phyloP scores from a whole-genome alignment of 176 grass and related monocot genomes.

The Otatea glauca region DNA sequence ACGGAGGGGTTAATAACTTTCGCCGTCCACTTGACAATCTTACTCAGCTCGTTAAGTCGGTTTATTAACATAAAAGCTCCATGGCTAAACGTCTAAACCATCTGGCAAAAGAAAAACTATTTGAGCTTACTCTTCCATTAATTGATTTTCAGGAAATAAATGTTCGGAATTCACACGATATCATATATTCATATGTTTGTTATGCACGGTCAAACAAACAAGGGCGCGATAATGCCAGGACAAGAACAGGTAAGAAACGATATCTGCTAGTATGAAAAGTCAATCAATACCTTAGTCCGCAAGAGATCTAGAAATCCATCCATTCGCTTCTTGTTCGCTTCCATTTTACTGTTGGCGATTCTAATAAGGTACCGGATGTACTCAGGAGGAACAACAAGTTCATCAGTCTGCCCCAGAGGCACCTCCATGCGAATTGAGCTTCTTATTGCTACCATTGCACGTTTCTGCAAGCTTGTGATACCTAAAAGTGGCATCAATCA shows the following conservation, averaged over 20 bases:
- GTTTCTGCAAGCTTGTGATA: conserved; percentile 80
- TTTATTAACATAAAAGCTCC: background rate
- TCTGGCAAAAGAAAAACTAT: conserved; percentile 20
- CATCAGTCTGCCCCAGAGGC: conserved; percentile 64
- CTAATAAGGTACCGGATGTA: conserved; percentile 75
- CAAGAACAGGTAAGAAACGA: background rate
- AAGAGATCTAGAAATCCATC: conserved; percentile 70
- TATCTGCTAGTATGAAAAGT: conserved; percentile 11
- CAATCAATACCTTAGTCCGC: conserved; percentile 54
- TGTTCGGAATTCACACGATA: background rate
- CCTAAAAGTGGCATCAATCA: conserved; percentile 50
- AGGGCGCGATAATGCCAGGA: background rate
- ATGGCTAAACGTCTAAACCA: background rate
- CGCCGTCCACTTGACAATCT: background rate
- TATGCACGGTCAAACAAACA: background rate
- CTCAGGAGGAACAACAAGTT: conserved; percentile 60
- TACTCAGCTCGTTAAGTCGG: background rate
- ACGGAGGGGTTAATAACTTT: too few relatives aligned
- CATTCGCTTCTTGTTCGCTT: conserved; percentile 77
- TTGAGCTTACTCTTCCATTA: background rate
- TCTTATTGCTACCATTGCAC: conserved; percentile 85
- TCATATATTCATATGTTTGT: background rate
- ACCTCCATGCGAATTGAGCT: conserved; percentile 97
- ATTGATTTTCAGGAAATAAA: background rate
- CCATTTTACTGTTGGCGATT: conserved; percentile 91